These are phyloP conservation scores for Filobasidium wieringae DNA, from an alignment of 768 basidiomycete species.

Conservation along the genomic window DNA sequence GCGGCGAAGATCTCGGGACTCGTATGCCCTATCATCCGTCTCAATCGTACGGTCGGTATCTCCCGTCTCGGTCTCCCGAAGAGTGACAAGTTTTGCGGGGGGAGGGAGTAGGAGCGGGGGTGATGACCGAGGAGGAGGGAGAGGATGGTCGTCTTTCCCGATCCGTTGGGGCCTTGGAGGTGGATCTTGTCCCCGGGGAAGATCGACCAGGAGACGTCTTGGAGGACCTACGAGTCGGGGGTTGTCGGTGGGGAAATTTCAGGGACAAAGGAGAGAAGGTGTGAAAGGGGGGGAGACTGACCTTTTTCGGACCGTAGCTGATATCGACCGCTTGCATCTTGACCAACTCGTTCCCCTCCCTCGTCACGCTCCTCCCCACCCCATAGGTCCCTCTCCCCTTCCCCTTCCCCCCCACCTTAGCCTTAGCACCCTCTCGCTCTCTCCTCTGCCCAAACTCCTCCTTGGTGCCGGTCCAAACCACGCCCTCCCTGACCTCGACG, in stretches of 20 bases:
- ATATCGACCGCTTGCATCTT: slow-evolving; percentile 59
- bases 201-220: slow-evolving; percentile 70
- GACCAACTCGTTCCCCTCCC: slow-evolving; percentile 43
- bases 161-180: slow-evolving; percentile 80
- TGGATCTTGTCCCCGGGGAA: slow-evolving; percentile 76
- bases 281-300: slow-evolving; percentile 23
- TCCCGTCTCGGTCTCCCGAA: slow-evolving; percentile 53
- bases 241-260: neutral
- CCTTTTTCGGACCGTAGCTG: slow-evolving; percentile 56
- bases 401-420: neutral
- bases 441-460: slow-evolving; percentile 41
- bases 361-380: too few relatives aligned
- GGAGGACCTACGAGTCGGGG: slow-evolving; percentile 52
- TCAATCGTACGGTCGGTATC: slow-evolving; percentile 53
- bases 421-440: neutral
- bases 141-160: slow-evolving; percentile 88
- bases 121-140: slow-evolving; percentile 86
- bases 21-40: slow-evolving; percentile 64
- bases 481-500: slow-evolving; percentile 31
- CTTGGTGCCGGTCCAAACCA: slow-evolving; percentile 48
- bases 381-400: too few relatives aligned
- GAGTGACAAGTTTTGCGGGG: slow-evolving; percentile 47
- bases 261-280: neutral
- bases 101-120: slow-evolving; percentile 75
- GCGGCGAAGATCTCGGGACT: slow-evolving; percentile 85